phyloP scores from a whole-genome alignment of 495 filamentous ascomycete genomes.

The Penicillium turbatum region DNA sequence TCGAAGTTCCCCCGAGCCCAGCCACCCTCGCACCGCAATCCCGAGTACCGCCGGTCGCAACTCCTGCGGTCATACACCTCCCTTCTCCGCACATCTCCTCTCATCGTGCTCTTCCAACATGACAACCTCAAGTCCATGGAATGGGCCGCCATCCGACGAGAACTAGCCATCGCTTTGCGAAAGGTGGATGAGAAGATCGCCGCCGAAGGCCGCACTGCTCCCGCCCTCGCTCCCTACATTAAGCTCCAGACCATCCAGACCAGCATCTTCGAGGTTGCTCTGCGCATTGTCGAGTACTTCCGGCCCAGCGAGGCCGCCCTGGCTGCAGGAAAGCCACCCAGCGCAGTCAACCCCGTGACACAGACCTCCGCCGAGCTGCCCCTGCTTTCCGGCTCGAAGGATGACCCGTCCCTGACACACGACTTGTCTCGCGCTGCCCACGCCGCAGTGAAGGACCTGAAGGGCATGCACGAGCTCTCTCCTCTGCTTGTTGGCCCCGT shows the following conservation, averaged over 20 bases:
- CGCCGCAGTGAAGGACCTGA: constrained; percentile 49
- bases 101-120: constrained; percentile 94
- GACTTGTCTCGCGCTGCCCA: constrained; percentile 70
- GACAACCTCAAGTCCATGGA: constrained; percentile 87
- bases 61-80: constrained; percentile 92
- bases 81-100: constrained; percentile 78
- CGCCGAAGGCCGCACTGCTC: constrained; percentile 39
- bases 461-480: constrained; percentile 59
- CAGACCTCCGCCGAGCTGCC: constrained; percentile 41
- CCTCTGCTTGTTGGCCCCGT: constrained; percentile 77
- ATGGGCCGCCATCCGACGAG: constrained; percentile 82
- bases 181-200: constrained; percentile 60
- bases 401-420: constrained; percentile 60
- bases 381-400: constrained; percentile 26
- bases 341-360: constrained; percentile 41
- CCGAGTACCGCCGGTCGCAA: constrained; percentile 89
- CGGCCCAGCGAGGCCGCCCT: constrained; percentile 48
- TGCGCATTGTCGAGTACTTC: constrained; percentile 84
- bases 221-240: constrained; percentile 51
- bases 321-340: constrained; percentile 24
- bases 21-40: constrained; percentile 80
- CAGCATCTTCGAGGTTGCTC: constrained; percentile 79
- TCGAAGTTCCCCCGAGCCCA: constrained; percentile 62
- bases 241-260: constrained; percentile 79
- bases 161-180: constrained; percentile 63